Percentiles rank a stretch among this genome's conserved stretches.
Evolutionary conservation across 176 grass and related monocot species (phyloP).

Genomic region (Guadua angustifolia): DNA sequence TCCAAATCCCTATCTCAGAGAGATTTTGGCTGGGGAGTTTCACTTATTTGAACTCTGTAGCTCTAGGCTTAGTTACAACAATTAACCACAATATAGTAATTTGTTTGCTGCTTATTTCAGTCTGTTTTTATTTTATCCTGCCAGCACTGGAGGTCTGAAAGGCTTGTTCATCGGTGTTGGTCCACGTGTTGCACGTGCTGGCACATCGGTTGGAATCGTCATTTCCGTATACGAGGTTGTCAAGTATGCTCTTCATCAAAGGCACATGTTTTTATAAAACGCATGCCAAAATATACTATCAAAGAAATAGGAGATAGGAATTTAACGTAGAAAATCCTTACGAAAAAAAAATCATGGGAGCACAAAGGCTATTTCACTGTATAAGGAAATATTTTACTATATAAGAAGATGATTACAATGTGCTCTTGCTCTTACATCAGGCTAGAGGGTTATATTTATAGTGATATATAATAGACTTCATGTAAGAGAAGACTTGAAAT

Average conservation of each 20-base stretch:
- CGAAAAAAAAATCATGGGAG: too few species aligned
- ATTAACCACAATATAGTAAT: background rate
- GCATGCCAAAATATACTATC: too few species aligned
- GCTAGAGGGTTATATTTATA: too few species aligned
- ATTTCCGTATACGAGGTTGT: slow-evolving; percentile 67
- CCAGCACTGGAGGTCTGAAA: slow-evolving; percentile 75
- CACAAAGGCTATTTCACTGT: too few species aligned
- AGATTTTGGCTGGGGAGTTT: background rate
- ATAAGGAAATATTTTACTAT: too few species aligned
- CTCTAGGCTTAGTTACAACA: background rate
- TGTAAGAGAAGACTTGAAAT: too few species aligned
- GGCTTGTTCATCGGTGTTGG: slow-evolving; percentile 81
- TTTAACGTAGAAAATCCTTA: too few species aligned
- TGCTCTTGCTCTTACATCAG: too few species aligned
- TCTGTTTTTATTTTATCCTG: slow-evolving; percentile 33
- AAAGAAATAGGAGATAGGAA: too few species aligned
- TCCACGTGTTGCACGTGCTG: slow-evolving; percentile 85
- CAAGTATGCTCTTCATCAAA: slow-evolving; percentile 76
- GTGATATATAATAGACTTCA: too few species aligned
- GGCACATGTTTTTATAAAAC: background rate
- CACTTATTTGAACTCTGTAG: background rate
- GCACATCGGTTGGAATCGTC: slow-evolving; percentile 93
- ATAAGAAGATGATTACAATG: too few species aligned
- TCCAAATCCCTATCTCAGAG: background rate
- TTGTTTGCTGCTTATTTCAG: background rate